phyloP scores from a whole-genome alignment of 148 eudicot species.

The Diospyros lotus region DNA sequence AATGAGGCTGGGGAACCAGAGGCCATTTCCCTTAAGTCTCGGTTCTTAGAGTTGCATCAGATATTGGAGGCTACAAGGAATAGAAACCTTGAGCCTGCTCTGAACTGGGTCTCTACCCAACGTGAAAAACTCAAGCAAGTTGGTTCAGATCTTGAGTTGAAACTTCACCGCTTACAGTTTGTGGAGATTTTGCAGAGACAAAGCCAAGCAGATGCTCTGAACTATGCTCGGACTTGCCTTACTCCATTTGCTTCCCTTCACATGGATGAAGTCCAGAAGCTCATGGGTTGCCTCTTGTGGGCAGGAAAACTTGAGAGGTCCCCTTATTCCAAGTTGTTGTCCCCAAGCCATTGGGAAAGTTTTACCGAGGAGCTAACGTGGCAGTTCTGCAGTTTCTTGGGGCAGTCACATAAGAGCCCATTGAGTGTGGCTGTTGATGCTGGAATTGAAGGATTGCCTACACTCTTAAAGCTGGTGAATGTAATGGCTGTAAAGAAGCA shows the following conservation, averaged over 20 bases:
- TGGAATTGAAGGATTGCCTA: constrained; percentile 51
- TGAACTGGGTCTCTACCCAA: constrained; percentile 41
- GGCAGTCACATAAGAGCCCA: constrained; percentile 40
- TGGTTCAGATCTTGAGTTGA: constrained; percentile 35
- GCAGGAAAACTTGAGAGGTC: constrained; percentile 45
- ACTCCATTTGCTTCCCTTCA: constrained; percentile 39
- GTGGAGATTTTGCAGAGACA: constrained; percentile 36
- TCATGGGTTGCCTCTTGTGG: constrained; percentile 48
- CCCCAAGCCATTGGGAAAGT: constrained; percentile 35
- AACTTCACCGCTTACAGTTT: constrained; percentile 40
- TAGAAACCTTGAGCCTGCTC: constrained; percentile 43
- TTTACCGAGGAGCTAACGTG: constrained; percentile 34
- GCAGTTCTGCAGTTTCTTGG: constrained; percentile 41
- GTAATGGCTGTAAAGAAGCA: constrained; percentile 45
- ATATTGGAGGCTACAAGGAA: constrained; percentile 40
- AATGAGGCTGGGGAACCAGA: constrained; percentile 42
- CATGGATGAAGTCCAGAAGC: constrained; percentile 46
- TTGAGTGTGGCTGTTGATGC: constrained; percentile 45
- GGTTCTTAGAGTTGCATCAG: constrained; percentile 38
- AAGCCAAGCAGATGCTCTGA: constrained; percentile 33
- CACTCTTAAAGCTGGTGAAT: constrained; percentile 38
- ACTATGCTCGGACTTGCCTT: constrained; percentile 33
- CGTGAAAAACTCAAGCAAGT: constrained; percentile 35
- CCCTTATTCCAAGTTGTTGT: constrained; percentile 36
- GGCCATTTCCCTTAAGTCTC: constrained; percentile 27